These are phyloP conservation scores for Irpex rosettiformis DNA, from an alignment of 1,284 basidiomycete genomes.

Conservation along the genomic window DNA sequence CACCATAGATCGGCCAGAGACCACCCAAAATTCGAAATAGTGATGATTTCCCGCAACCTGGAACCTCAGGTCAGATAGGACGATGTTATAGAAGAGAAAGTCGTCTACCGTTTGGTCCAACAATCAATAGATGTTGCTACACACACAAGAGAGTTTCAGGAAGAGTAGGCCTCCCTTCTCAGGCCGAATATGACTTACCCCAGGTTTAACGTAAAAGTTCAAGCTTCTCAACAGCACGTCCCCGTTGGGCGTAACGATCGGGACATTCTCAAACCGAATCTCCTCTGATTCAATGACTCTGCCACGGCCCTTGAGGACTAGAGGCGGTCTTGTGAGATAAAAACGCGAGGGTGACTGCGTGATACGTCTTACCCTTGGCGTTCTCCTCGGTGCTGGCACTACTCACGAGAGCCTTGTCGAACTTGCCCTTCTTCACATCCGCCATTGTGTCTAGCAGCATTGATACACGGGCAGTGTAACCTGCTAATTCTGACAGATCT, in stretches of 20 bases:
- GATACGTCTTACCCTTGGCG: conserved; percentile 57
- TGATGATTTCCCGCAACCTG: conserved; percentile 85
- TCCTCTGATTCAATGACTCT: conserved; percentile 81
- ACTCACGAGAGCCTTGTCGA: conserved; percentile 85
- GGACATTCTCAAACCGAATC: conserved; percentile 90
- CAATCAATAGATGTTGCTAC: conserved; percentile 86
- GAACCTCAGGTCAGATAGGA: conserved; percentile 4
- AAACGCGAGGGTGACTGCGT: not conserved
- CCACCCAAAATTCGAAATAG: conserved; percentile 95
- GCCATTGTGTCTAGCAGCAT: conserved; percentile 90
- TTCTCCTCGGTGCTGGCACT: conserved; percentile 78
- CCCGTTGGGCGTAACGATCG: conserved; percentile 95
- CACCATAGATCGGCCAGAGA: conserved; percentile 94
- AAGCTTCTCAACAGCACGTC: conserved; percentile 84
- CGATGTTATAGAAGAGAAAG: not conserved
- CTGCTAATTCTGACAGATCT: conserved; percentile 93
- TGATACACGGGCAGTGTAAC: conserved; percentile 91
- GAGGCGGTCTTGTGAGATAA: not conserved
- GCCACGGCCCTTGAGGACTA: conserved; percentile 82
- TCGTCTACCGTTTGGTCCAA: conserved; percentile 81
- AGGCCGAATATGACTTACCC: conserved; percentile 50
- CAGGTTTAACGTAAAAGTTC: conserved; percentile 87
- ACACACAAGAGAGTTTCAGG: conserved; percentile 10
- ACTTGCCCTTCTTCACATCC: conserved; percentile 82
- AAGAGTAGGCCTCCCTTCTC: not conserved